Evolutionary conservation across 129 eudicot species (phyloP), one percentile per base, ranked within the genome.

Genomic region (Chrysanthemum makinoi): DNA sequence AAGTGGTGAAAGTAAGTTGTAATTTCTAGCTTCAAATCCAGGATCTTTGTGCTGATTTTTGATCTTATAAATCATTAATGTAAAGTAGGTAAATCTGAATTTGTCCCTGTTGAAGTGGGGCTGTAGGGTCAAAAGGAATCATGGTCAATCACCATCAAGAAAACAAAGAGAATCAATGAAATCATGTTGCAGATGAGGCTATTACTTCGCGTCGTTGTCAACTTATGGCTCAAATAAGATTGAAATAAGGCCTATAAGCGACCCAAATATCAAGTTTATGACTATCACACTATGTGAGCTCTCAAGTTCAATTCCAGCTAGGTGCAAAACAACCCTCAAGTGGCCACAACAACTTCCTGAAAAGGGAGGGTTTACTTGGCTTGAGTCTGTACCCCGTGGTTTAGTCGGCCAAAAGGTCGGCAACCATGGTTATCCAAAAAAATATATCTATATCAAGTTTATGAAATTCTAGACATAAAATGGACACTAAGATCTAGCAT

Each of bases 81-180:
- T 54, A 74, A 74, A 65, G 72, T 64, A 68, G 47, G 55, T 19
- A 65, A 75, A 55, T 52, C 35, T 67, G 62, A 62, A 77, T 65
- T 2, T 62, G 69, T 72, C 49, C 70, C 81, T 70, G 63, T 75
- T 47, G 62, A 75, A 60, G 82, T 81, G 84, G 85, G 80, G 75
- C 73, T 49, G 1, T 39, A 59, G 44, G 66, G 64, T 70, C 22
- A 70, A 70, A 70, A 77, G 76, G 58, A 62, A 64, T 64, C n/a
- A 78, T 74, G 68, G 79, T 75, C 77, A 76, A 61, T 78, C 83
- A 66, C 81, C 69, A 73, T 80, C 81, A 54, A 57, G 65, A 75
- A 74, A 65, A 73, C 85, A 80, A 78, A 81, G 84, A 67, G 83
- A 80, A 80, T 81, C 81, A 75, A 75, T 65, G 75, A 79, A 84